These are phyloP conservation scores for Ustilago cynodontis DNA, from an alignment of 1,284 basidiomycete species.

Conservation along the genomic window DNA sequence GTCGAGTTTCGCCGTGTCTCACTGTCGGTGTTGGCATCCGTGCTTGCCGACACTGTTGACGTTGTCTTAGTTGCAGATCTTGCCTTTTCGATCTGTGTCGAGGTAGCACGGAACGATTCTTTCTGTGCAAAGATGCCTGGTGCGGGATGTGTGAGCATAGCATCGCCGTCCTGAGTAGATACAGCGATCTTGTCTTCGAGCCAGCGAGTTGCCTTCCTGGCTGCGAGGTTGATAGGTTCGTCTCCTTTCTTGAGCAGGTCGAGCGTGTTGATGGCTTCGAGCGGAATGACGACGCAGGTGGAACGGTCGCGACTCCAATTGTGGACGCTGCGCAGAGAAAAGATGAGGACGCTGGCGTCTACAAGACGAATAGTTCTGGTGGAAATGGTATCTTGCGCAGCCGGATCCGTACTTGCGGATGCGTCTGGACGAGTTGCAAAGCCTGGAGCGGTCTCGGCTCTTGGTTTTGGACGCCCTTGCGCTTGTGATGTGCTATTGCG, in stretches of 20 bases:
- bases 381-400: not conserved
- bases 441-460: conserved; percentile 33
- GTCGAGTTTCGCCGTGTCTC: not conserved
- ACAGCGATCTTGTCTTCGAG: conserved; percentile 74
- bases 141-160: conserved; percentile 29
- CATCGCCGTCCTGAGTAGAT: conserved; percentile 19
- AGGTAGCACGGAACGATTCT: conserved; percentile 24
- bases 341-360: conserved; percentile 87
- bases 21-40: not conserved
- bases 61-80: conserved; percentile 4
- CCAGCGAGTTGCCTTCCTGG: conserved; percentile 82
- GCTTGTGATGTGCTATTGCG: conserved; percentile 1
- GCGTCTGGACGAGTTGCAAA: not conserved
- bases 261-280: conserved; percentile 91
- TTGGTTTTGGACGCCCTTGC: conserved; percentile 21
- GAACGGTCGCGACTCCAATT: conserved; percentile 79
- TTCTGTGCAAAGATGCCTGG: conserved; percentile 50
- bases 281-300: conserved; percentile 82
- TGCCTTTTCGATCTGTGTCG: conserved; percentile 23
- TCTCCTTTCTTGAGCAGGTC: conserved; percentile 92
- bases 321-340: conserved; percentile 83
- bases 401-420: not conserved
- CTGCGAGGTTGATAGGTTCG: conserved; percentile 80
- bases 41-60: not conserved
- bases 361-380: conserved; percentile 70